These are phyloP conservation scores for Cystoderma amianthinum DNA, from an alignment of 768 basidiomycete genomes.

Conservation along the genomic window DNA sequence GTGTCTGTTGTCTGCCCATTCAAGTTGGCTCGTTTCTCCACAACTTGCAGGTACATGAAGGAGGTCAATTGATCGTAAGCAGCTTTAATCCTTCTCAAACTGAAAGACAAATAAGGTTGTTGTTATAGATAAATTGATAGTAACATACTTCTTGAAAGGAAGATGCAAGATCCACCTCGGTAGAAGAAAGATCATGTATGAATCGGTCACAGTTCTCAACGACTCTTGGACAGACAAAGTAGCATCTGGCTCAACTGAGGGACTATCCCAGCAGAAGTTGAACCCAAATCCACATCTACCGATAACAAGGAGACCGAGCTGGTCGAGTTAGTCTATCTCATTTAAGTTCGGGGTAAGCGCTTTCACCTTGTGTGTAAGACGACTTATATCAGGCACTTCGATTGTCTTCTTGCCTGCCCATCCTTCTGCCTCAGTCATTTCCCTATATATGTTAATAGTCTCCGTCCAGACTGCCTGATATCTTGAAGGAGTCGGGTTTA, in stretches of 20 bases:
- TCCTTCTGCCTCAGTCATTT: constrained; percentile 23
- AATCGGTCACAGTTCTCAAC: background rate
- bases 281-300: constrained; percentile 3
- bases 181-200: background rate
- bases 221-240: background rate
- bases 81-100: too few species aligned
- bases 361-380: constrained; percentile 22
- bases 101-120: too few species aligned
- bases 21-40: background rate
- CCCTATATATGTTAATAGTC: constrained; percentile 20
- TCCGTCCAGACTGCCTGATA: constrained; percentile 29
- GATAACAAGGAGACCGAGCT: constrained; percentile 1
- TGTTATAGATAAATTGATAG: too few species aligned
- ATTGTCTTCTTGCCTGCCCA: constrained; percentile 14
- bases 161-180: constrained; percentile 1
- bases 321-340: background rate
- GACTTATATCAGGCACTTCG: constrained; percentile 17
- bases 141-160: background rate
- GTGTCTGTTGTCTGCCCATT: background rate
- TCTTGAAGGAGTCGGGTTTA: too few species aligned
- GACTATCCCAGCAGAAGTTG: background rate
- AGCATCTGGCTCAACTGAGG: background rate
- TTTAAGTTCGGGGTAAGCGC: background rate
- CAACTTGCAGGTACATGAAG: background rate
- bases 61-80: too few species aligned